Evolutionary conservation across 75 land plant genomes (phyloP), one percentile per base, ranked within the genome.

Genomic region (Gnetum montanum): DNA sequence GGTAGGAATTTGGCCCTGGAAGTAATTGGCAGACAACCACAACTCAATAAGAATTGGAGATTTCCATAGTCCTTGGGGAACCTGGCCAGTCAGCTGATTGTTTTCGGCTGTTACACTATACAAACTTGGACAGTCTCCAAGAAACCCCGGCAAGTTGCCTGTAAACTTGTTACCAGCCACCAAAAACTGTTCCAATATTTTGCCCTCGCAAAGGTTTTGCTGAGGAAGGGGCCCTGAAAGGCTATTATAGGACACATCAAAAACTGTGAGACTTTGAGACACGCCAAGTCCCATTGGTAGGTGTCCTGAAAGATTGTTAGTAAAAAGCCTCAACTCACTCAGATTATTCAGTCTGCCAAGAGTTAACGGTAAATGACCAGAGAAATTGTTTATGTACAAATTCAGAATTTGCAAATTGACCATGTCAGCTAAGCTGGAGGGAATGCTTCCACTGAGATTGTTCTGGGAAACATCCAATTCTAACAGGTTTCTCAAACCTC

Each of bases 1-100:
- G 4, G 56, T 59, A 1, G 85, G 81, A 7, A 85, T 71, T 43
- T 36, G 19, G 24, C 90, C 94, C 11, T 70, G 29, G 58, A 88
- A 67, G 7, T 31, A 26, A 56, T 88, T 88, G 37, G 58, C 18
- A 27, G 68, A 57, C 27, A 79, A 31, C 49, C 56, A 43, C 19
- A 79, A 6, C 7, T 10, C 23, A 10, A 45, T 6, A 8, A 86
- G 67, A 37, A 46, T 54, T 24, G 13, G 23, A 26, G 49, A 63
- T 27, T 67, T 54, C 77, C 77, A 73, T 10, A 82, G 29, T 4
- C 59, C 44, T 1, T 25, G 8, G 3, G 76, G 80, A 29, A 72
- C 24, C 35, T 63, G 59, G 29, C 80, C 80, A 1, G 49, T 44
- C 46, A 77, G 40, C 15, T 26, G 15, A 50, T 77, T 77, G 6